A percentile compares a stretch with the other conserved stretches of the same genome.
phyloP scores from a whole-genome alignment of 495 filamentous ascomycete genomes.

The Podospora didyma region DNA sequence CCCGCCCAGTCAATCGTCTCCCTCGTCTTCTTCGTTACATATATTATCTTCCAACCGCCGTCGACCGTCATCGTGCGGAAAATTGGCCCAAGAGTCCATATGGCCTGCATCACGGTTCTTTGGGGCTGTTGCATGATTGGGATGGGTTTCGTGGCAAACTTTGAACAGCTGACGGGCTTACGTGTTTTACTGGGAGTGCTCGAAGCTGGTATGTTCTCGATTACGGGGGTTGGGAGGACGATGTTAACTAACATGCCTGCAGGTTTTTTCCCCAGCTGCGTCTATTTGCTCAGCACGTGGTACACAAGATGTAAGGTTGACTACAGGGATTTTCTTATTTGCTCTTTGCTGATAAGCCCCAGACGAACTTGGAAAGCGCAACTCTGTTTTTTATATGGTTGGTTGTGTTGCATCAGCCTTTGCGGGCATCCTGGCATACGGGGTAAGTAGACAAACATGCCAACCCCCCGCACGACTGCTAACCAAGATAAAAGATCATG shows the following conservation, averaged over 20 bases:
- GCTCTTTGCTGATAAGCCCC: not conserved
- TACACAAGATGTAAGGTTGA: conserved; percentile 49
- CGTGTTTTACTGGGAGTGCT: conserved; percentile 59
- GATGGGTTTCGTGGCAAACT: conserved; percentile 56
- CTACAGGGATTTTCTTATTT: too few relatives aligned
- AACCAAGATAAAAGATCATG: conserved; percentile 39
- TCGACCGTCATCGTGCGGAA: conserved; percentile 54
- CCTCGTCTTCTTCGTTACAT: conserved; percentile 64
- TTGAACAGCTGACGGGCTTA: conserved; percentile 47
- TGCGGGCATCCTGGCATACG: conserved; percentile 61
- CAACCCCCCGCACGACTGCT: not conserved
- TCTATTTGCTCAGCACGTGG: conserved; percentile 62
- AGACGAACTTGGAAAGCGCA: conserved; percentile 62
- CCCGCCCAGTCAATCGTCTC: conserved; percentile 50
- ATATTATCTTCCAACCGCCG: conserved; percentile 60
- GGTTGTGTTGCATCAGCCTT: conserved; percentile 59
- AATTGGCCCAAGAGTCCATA: conserved; percentile 55
- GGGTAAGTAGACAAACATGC: conserved; percentile 23
- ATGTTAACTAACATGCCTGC: not conserved
- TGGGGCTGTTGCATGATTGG: conserved; percentile 54
- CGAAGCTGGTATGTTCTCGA: conserved; percentile 57
- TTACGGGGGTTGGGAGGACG: too few relatives aligned
- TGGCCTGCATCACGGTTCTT: conserved; percentile 50
- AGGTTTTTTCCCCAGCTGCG: conserved; percentile 58
- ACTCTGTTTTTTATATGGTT: conserved; percentile 61